These are phyloP conservation scores for Piper longum DNA, from an alignment of 164 flowering plant species.

Conservation along the genomic window DNA sequence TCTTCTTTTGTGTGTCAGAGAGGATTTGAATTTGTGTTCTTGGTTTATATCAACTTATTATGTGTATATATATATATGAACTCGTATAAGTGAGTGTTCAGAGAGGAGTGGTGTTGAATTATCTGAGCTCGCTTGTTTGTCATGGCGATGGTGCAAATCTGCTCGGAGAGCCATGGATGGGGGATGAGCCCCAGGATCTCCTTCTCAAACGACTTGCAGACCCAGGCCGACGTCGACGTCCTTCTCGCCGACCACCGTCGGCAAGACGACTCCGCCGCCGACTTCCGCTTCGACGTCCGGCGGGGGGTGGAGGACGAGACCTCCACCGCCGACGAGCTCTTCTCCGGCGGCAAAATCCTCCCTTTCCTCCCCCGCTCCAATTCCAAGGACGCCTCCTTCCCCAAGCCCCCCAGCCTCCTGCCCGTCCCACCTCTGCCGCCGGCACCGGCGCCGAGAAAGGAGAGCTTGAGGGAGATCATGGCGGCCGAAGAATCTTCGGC, in stretches of 20 bases:
- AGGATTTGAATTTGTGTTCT: background rate
- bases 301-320: slow-evolving; percentile 20
- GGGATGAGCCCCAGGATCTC: slow-evolving; percentile 64
- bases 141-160: slow-evolving; percentile 4
- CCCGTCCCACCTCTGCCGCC: slow-evolving; percentile 1
- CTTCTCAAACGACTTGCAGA: slow-evolving; percentile 48
- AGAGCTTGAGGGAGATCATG: slow-evolving; percentile 44
- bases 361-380: slow-evolving; percentile 40
- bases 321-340: slow-evolving; percentile 62
- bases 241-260: slow-evolving; percentile 10
- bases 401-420: background rate
- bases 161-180: slow-evolving; percentile 5
- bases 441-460: slow-evolving; percentile 21
- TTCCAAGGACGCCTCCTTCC: slow-evolving; percentile 15
- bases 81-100: background rate
- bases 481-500: slow-evolving; percentile 22
- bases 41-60: background rate
- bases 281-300: slow-evolving; percentile 49
- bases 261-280: slow-evolving; percentile 13
- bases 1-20: background rate
- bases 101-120: background rate
- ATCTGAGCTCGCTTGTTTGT: too few relatives aligned
- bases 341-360: slow-evolving; percentile 57
- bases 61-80: background rate
- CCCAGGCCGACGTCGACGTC: slow-evolving; percentile 12